A percentile compares a stretch with the other conserved stretches of the same genome.
Evolutionary conservation across 2,329 filamentous ascomycete species (phyloP).

Genomic region (Fusarium kyushuense): DNA sequence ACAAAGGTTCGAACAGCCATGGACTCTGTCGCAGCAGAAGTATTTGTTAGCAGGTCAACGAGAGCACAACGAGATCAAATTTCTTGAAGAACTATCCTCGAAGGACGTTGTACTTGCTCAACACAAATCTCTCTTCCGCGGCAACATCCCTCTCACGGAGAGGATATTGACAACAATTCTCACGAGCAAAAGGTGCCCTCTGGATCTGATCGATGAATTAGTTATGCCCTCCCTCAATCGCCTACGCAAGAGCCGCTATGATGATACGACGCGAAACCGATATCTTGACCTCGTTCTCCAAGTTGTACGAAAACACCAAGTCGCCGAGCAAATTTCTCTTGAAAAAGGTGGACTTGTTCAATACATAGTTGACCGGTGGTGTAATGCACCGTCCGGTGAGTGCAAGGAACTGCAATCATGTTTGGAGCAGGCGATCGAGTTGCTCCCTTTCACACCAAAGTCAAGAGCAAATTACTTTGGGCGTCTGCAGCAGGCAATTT

Average conservation of each 20-base stretch:
- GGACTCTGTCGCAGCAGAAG: conserved; percentile 30
- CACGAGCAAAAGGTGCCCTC: conserved; percentile 22
- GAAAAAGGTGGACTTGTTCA: conserved; percentile 10
- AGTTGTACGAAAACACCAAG: conserved; percentile 12
- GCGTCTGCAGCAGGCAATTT: neutral
- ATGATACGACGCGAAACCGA: conserved; percentile 24
- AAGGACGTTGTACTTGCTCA: conserved; percentile 5
- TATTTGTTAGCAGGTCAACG: conserved; percentile 33
- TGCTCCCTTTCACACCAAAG: neutral
- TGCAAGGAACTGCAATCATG: conserved; percentile 3
- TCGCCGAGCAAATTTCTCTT: conserved; percentile 8
- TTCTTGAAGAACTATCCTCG: conserved; percentile 35
- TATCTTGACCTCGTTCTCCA: conserved; percentile 34
- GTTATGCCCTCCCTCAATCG: conserved; percentile 42
- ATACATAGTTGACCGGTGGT: conserved; percentile 35
- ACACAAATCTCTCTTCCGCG: conserved; percentile 27
- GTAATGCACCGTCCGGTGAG: neutral
- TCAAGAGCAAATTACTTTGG: neutral
- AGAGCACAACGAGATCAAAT: conserved; percentile 29
- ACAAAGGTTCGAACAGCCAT: conserved; percentile 36
- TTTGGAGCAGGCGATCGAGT: conserved; percentile 20
- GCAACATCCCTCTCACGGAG: conserved; percentile 32
- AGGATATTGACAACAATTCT: conserved; percentile 28
- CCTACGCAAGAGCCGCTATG: conserved; percentile 24
- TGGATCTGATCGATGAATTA: conserved; percentile 37